Evolutionary conservation across 208 protist genomes (phyloP).

Genomic region (Leishmania mexicana): DNA sequence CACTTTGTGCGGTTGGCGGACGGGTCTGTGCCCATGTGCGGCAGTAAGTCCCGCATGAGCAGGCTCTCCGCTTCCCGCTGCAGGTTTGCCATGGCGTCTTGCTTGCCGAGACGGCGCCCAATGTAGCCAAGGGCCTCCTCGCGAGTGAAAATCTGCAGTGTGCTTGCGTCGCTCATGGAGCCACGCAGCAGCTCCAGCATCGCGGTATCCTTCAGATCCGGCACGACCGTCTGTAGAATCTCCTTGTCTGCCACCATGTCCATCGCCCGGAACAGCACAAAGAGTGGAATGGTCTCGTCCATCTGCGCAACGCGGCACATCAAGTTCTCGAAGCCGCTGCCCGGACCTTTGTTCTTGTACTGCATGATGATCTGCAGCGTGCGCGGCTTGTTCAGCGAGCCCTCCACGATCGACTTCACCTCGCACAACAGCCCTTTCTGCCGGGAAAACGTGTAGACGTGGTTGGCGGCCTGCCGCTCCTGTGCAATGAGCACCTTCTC

Average conservation of each 20-base stretch:
- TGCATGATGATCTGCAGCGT: constrained; percentile 95
- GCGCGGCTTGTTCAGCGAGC: constrained; percentile 80
- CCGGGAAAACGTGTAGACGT: constrained; percentile 97
- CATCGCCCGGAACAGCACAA: constrained; percentile 97
- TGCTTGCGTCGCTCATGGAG: constrained; percentile 94
- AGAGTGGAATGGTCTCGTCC: constrained; percentile 84
- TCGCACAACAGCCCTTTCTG: constrained; percentile 94
- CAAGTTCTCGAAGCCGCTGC: constrained; percentile 85
- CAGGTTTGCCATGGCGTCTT: constrained; percentile 83
- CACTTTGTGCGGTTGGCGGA: constrained; percentile 93
- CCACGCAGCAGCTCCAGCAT: constrained; percentile 88
- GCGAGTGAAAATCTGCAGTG: constrained; percentile 91
- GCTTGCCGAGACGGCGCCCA: constrained; percentile 82
- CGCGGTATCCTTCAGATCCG: constrained; percentile 80
- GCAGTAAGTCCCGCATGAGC: constrained; percentile 90
- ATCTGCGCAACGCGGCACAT: constrained; percentile 94
- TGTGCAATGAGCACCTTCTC: constrained; percentile 98
- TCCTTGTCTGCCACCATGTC: constrained; percentile 96
- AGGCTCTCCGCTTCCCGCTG: constrained; percentile 94
- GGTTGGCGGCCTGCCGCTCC: constrained; percentile 98
- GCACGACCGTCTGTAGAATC: constrained; percentile 94
- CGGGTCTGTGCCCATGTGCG: constrained; percentile 87
- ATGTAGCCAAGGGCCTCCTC: constrained; percentile 97
- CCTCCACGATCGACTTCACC: constrained; percentile 95
- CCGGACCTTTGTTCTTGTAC: constrained; percentile 94